These are phyloP conservation scores for Plasmodium inui DNA, from an alignment of 169 alveolate species.

Conservation along the genomic window DNA sequence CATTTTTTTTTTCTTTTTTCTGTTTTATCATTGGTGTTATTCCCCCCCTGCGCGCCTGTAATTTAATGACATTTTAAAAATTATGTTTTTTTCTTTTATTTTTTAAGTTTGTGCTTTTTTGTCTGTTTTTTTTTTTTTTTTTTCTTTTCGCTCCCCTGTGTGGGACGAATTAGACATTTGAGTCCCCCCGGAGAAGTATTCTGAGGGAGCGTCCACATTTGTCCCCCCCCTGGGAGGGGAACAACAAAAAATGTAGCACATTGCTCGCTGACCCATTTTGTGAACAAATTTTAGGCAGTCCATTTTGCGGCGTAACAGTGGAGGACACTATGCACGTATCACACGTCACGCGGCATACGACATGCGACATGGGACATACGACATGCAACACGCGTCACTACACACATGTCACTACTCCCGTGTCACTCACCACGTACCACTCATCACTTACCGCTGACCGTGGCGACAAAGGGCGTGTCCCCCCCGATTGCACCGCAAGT, in stretches of 20 bases:
- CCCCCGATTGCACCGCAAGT: background rate
- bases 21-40: too few species aligned
- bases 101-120: background rate
- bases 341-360: too few species aligned
- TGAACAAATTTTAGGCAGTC: background rate
- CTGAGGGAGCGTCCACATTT: too few species aligned
- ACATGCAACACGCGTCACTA: too few species aligned
- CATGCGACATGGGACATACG: too few species aligned
- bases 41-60: background rate
- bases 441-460: background rate
- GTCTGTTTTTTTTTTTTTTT: too few species aligned
- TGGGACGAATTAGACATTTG: background rate
- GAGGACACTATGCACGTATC: background rate
- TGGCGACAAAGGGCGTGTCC: background rate
- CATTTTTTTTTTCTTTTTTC: too few species aligned
- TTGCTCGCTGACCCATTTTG: background rate
- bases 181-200: too few species aligned
- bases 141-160: background rate
- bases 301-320: background rate
- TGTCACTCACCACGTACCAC: too few species aligned
- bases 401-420: background rate
- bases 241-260: background rate
- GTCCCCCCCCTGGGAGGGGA: background rate
- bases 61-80: too few species aligned
- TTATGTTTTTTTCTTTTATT: too few species aligned